These are phyloP conservation scores for Geotrichum reessii DNA, from an alignment of 1,139 yeast genomes.

Conservation along the genomic window DNA sequence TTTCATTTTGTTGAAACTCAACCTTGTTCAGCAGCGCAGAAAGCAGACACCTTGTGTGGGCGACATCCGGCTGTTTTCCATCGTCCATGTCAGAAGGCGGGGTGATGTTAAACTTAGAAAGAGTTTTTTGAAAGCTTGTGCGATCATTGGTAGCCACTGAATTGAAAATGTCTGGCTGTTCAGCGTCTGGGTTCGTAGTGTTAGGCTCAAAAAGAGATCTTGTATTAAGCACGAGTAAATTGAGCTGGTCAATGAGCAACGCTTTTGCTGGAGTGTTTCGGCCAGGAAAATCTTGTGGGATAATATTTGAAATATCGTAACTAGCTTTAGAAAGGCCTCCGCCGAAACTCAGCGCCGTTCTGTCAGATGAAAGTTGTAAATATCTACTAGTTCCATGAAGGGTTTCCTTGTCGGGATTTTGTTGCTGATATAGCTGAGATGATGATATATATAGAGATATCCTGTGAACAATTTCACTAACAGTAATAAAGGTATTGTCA, in stretches of 20 bases:
- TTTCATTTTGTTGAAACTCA: conserved; percentile 38
- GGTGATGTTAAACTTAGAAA: conserved; percentile 1
- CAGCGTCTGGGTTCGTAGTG: neutral
- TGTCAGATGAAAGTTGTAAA: neutral
- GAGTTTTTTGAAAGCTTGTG: conserved; percentile 5
- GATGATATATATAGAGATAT: conserved; percentile 16
- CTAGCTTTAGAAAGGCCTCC: neutral
- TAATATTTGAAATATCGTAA: conserved; percentile 7
- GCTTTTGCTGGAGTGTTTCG: conserved; percentile 26
- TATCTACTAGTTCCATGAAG: neutral
- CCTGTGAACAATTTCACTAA: conserved; percentile 16
- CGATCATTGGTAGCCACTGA: conserved; percentile 1
- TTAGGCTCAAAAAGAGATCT: conserved; percentile 14
- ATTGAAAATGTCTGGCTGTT: conserved; percentile 1
- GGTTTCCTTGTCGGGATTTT: conserved; percentile 1
- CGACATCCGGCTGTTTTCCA: neutral
- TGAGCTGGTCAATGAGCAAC: conserved; percentile 22
- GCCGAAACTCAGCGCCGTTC: conserved; percentile 5
- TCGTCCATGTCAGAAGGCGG: neutral
- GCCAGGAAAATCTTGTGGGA: conserved; percentile 22
- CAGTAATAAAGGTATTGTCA: conserved; percentile 14
- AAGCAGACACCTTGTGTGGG: conserved; percentile 13
- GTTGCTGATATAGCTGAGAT: conserved; percentile 13
- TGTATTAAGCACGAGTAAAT: conserved; percentile 16
- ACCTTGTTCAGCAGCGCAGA: conserved; percentile 32